Percentiles rank a stretch among this genome's conserved stretches.
Conservation (phyloP, 2,329 filamentous ascomycete species). For the Proliferodiscus dingleyae region DNA sequence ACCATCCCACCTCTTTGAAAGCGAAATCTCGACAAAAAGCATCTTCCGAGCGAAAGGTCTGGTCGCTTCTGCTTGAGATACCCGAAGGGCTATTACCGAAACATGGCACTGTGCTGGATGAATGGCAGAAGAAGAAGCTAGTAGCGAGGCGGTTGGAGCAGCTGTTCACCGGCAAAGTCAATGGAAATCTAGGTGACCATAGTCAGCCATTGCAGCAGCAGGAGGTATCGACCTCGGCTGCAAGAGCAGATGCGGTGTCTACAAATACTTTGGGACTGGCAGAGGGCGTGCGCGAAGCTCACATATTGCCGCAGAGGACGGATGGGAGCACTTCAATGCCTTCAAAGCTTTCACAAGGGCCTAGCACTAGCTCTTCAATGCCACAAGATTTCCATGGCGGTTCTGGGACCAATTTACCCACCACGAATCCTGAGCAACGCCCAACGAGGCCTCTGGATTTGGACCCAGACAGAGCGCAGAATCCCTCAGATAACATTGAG, state of each 20-base stretch:
- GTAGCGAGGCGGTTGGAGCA: constrained; percentile 75
- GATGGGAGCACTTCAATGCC: constrained; percentile 15
- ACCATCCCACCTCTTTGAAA: not conserved
- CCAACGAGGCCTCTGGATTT: constrained; percentile 73
- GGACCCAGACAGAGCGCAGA: constrained; percentile 71
- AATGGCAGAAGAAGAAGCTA: constrained; percentile 70
- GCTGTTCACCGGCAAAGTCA: constrained; percentile 70
- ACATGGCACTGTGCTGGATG: constrained; percentile 54
- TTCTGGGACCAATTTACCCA: constrained; percentile 9
- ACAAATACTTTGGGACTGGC: constrained; percentile 14
- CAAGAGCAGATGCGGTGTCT: constrained; percentile 31
- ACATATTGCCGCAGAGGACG: constrained; percentile 30
- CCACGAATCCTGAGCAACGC: constrained; percentile 58
- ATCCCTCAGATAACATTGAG: constrained; percentile 71
- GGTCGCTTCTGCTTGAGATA: constrained; percentile 68
- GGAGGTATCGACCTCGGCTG: constrained; percentile 52
- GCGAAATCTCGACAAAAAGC: constrained; percentile 1
- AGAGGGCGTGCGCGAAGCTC: constrained; percentile 38
- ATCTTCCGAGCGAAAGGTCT: constrained; percentile 53
- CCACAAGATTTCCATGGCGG: constrained; percentile 5
- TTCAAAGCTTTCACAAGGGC: constrained; percentile 14
- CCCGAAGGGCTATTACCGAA: constrained; percentile 63
- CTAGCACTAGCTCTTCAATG: constrained; percentile 25
- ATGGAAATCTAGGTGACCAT: constrained; percentile 25
- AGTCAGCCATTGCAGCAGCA: constrained; percentile 33